A percentile compares a stretch with the other conserved stretches of the same genome.
Evolutionary conservation across 805 yeast genomes (phyloP).

Genomic region (Spencermartinsiella europaea): DNA sequence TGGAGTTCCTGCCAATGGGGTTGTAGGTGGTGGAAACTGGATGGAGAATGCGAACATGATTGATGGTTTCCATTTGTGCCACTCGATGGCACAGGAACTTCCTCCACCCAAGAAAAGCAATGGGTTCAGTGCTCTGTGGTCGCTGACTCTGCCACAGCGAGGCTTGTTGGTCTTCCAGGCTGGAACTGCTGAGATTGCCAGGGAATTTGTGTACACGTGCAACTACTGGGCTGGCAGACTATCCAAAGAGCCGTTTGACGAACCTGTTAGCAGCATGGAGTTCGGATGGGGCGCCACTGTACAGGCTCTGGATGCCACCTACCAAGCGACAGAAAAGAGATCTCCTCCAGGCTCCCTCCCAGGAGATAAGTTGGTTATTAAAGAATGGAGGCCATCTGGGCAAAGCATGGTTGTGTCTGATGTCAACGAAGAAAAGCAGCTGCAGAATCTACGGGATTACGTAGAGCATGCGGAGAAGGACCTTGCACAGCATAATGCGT

Average conservation of each 20-base stretch:
- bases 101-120: constrained; percentile 31
- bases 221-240: constrained; percentile 89
- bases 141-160: constrained; percentile 48
- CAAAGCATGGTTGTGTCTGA: constrained; percentile 30
- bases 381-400: constrained; percentile 32
- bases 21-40: constrained; percentile 65
- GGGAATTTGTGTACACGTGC: constrained; percentile 66
- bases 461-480: constrained; percentile 36
- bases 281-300: constrained; percentile 60
- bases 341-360: constrained; percentile 7
- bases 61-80: constrained; percentile 49
- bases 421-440: constrained; percentile 35
- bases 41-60: constrained; percentile 54
- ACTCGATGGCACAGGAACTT: constrained; percentile 37
- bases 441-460: constrained; percentile 36
- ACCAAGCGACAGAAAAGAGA: background rate
- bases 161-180: constrained; percentile 55
- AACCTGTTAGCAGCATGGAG: constrained; percentile 66
- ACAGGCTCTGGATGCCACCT: background rate
- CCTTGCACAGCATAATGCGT: constrained; percentile 41
- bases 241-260: constrained; percentile 70
- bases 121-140: constrained; percentile 45
- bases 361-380: constrained; percentile 26
- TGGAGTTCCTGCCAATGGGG: constrained; percentile 19
- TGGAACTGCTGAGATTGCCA: constrained; percentile 61